Evolutionary conservation across 2,329 filamentous ascomycete genomes (phyloP), one percentile per base, ranked within the genome.

Genomic region (Xylariaceae sp.): DNA sequence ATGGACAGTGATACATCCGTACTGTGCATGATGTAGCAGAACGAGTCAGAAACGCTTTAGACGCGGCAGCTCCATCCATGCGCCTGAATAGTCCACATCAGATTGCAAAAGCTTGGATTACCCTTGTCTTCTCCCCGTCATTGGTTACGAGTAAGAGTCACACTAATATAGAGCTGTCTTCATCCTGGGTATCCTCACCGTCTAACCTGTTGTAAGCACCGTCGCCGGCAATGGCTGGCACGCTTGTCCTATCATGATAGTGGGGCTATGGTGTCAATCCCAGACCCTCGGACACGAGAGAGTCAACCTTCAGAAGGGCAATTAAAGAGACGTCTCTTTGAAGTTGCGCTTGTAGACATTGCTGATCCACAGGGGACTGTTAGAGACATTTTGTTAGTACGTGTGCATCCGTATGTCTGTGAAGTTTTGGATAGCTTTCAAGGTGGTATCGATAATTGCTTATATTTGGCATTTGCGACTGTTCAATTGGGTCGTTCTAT

Each of bases 61-160:
- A 66, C 66, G 64, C 64, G 64, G 59, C 56, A 57, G 58, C 55
- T 57, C 56, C 55, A 49, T 42, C 41, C 33, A 30, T 47, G 44
- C 45, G 44, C 57, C 59, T 59, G 51, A 48, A 56, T 51, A 50
- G 53, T 59, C 57, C 58, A 62, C 58, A 36, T 36, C 33, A 36
- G 10, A 14, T 36, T 63, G 61, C 61, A 62, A 68, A 64, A 65
- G 62, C 62, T 65, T 59, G 61, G 57, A 58, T 49, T 48, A 62
- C 48, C 62, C 63, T 57, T 65, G 61, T 63, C 50, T 45, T 18
- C 39, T 44, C 22, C 40, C 44, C 49, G 55, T 59, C 48, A 70
- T 70, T 70, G 67, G 65, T 53, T 51, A 44, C 43, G 50, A 50
- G 38, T 46, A 51, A 12, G 52, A 51, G 54, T 54, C 49, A 53